Base-by-base conservation (phyloP, 2,329 filamentous ascomycete species). In the Pseudocercospora musae region DNA sequence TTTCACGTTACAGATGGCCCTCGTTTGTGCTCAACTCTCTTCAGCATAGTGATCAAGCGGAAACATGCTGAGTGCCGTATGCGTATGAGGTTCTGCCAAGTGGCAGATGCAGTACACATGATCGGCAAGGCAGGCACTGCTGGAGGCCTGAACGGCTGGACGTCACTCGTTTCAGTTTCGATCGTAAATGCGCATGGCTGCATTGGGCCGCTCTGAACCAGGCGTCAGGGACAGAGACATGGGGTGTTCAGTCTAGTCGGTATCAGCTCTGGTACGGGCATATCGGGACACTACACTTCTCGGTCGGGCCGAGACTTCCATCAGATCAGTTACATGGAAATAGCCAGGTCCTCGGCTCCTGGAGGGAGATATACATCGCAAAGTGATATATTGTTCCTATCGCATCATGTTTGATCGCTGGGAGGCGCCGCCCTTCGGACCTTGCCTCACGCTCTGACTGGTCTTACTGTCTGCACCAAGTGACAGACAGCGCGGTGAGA, bases 321-420 rank as follows among this genome's bases (percentile, higher is more conserved):
- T 52, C 15, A 57, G 48, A 46, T 59, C 52, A 21, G 25, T 29
- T 27, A 57, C 58, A 62, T 60, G 56, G 64, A 31, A 49, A 29
- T 49, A 66, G 64, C 64, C 64, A 62, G 59, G 64, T 66, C 52
- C 37, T 54, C 64, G 64, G 64, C 57, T 52, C 57, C 46, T 62
- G 44, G 37, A 52, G 48, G 10, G 33, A 58, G 57, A 58, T 42
- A 37, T 44, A n/a, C n/a, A 54, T 62, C 55, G 54, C 21, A 58
- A 53, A 53, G 25, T 20, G 11, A n/a, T 29, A 27, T 7, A 20
- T 50, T 13, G 25, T 20, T 40, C 27, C 29, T 46, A 20, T 33
- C 33, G 50, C 44, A 15, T 55, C 25, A 48, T 27, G 15, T 48
- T 15, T 33, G 23, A 29, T 52, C 48, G 23, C 21, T 52, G 48